Conservation (phyloP, 2,329 filamentous ascomycete genomes). For the Stagonosporopsis vannaccii region DNA sequence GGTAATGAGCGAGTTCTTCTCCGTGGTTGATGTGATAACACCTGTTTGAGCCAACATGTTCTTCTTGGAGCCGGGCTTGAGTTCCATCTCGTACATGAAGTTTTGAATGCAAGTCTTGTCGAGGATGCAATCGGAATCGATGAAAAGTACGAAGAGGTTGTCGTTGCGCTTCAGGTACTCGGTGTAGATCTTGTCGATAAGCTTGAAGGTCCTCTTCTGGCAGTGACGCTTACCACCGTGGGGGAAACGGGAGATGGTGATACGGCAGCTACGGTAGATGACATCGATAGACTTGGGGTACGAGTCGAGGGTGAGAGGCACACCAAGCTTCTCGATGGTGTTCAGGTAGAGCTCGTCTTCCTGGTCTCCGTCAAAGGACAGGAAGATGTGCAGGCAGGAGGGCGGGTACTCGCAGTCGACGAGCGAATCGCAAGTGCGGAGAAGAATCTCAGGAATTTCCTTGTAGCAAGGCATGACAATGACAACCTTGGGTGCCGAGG, state of each 20-base stretch:
- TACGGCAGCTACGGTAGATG: slow-evolving; percentile 78
- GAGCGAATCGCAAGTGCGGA: slow-evolving; percentile 88
- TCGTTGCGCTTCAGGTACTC: slow-evolving; percentile 87
- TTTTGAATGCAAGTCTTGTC: slow-evolving; percentile 93
- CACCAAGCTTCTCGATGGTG: slow-evolving; percentile 83
- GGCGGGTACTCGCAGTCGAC: slow-evolving; percentile 94
- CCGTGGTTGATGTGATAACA: slow-evolving; percentile 92
- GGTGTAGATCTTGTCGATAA: slow-evolving; percentile 91
- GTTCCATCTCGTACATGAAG: slow-evolving; percentile 98
- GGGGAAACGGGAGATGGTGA: slow-evolving; percentile 90
- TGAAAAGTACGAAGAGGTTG: slow-evolving; percentile 94
- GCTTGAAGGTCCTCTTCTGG: slow-evolving; percentile 89
- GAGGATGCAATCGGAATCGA: slow-evolving; percentile 95
- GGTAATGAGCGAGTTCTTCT: slow-evolving; percentile 87
- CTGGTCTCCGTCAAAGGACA: slow-evolving; percentile 91
- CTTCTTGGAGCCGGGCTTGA: slow-evolving; percentile 88
- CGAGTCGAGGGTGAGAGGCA: slow-evolving; percentile 75
- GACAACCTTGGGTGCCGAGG: slow-evolving; percentile 89
- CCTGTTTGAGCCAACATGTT: slow-evolving; percentile 98
- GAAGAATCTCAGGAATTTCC: slow-evolving; percentile 82
- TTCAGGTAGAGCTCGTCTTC: slow-evolving; percentile 89
- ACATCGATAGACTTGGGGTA: slow-evolving; percentile 94
- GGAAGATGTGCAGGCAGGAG: slow-evolving; percentile 90
- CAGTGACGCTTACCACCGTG: slow-evolving; percentile 94
- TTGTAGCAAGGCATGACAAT: slow-evolving; percentile 98